Base-by-base conservation (phyloP, 805 yeast species). In the Suhomyces sp. region DNA sequence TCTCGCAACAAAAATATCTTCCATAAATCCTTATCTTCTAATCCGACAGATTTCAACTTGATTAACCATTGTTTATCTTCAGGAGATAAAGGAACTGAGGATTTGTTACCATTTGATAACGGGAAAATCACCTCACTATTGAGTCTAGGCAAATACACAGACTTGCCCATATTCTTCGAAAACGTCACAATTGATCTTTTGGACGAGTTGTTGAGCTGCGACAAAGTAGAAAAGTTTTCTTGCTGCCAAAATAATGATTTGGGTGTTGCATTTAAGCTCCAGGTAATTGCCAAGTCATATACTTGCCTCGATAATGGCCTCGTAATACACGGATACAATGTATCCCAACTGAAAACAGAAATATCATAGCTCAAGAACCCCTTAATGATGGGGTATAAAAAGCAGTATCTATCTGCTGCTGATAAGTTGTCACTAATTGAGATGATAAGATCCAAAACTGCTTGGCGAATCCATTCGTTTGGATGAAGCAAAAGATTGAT, bases 181-280 rank as follows among this genome's bases (percentile, higher is more conserved):
- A 51, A 59, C 0, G 63, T 40, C 2, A 63, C 49, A 2, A 56
- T 39, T 28, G 47, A 52, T 8, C 42, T 36, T 9, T 48, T 38
- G 18, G 41, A 19, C 20, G 50, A 43, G 12, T 53, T 45, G 28
- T 43, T 40, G 11, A 42, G 24, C 14, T 42, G 46, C 25, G 35
- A 42, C 6, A 44, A 25, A 2, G 47, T 35, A 5, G 60, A 45
- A 8, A 51, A 44, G 20, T 43, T 44, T 23, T 50, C 43, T 42
- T 68, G 75, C 42, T 81, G 76, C 97, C 97, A 90, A 50, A 91
- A 90, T n/a, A 81, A 58, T 0, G 95, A 77, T 26, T 78, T 77
- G 6, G 34, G 70, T 1, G 67, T 72, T 1, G 83, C 75, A 39
- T 76, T 74, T 15, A 75, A 44, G 1, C 86, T 82, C 97, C 98